phyloP scores from a whole-genome alignment of 495 filamentous ascomycete species.

The Penicillium dipodomyicola region DNA sequence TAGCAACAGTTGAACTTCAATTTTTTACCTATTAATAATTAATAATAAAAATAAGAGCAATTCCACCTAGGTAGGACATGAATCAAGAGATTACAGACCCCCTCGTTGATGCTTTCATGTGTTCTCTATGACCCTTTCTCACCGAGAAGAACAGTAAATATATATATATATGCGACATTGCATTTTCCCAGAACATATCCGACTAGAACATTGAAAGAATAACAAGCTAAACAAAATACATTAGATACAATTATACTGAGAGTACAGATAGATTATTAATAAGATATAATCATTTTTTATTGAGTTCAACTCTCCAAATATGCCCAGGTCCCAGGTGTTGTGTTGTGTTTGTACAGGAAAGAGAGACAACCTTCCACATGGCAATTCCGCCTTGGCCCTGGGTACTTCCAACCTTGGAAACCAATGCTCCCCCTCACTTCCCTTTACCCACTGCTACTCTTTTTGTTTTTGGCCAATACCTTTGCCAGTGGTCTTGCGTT shows the following conservation, averaged over 20 bases:
- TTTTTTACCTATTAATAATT: not conserved
- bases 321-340: no score
- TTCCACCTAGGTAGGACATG: no score
- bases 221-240: not conserved
- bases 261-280: not conserved
- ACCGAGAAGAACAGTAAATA: not conserved
- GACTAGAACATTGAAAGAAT: not conserved
- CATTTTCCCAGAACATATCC: not conserved
- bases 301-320: not conserved
- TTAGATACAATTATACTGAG: not conserved
- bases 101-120: not conserved
- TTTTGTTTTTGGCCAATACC: constrained; percentile 23
- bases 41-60: not conserved
- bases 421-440: constrained; percentile 27
- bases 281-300: not conserved
- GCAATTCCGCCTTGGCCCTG: constrained; percentile 12
- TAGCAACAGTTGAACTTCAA: not conserved
- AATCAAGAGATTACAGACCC: not conserved
- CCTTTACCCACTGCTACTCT: constrained; percentile 18
- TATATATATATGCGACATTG: not conserved
- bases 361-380: constrained; percentile 13
- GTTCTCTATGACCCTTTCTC: not conserved
- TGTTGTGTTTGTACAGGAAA: not conserved
- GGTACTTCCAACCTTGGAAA: not conserved
- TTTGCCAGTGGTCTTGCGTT: constrained; percentile 21